Percentiles rank a stretch among this genome's conserved stretches.
These are phyloP conservation scores for Corynespora cassiicola DNA, from an alignment of 2,329 filamentous ascomycete genomes.

Conservation along the genomic window DNA sequence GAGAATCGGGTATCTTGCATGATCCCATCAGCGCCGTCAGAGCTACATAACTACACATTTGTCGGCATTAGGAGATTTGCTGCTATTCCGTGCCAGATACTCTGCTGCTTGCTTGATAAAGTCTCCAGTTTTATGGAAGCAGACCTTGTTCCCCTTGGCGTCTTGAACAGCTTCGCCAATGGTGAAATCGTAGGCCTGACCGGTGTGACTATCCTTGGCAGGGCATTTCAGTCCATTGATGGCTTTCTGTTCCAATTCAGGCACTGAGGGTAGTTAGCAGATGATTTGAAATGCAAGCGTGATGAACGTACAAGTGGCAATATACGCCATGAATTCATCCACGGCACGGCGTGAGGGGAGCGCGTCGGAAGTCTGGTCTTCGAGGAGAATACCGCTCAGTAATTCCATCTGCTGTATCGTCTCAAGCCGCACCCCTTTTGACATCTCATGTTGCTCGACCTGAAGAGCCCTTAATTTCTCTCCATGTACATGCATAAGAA, in stretches of 20 bases:
- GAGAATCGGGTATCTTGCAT: too few species aligned
- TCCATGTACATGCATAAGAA: conserved; percentile 33
- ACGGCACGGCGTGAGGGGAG: conserved; percentile 36
- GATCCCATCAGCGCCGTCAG: too few species aligned
- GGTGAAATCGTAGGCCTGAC: conserved; percentile 37
- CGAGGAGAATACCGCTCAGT: conserved; percentile 30
- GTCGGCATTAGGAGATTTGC: conserved; percentile 23
- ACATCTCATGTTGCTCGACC: conserved; percentile 39
- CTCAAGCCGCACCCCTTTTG: conserved; percentile 36
- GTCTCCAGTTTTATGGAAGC: conserved; percentile 44
- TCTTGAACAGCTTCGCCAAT: conserved; percentile 40
- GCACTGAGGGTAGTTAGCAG: conserved; percentile 13
- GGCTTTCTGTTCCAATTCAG: conserved; percentile 35
- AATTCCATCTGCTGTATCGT: conserved; percentile 40
- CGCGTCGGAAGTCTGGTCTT: conserved; percentile 33
- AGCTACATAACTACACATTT: conserved; percentile 30
- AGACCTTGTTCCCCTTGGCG: conserved; percentile 42
- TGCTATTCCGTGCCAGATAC: conserved; percentile 31
- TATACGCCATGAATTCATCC: conserved; percentile 40
- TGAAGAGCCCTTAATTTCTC: conserved; percentile 33
- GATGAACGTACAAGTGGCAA: conserved; percentile 36
- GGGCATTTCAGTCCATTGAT: conserved; percentile 37
- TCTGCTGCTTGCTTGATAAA: conserved; percentile 42
- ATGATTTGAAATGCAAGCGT: neutral
- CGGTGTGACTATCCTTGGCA: conserved; percentile 41